These are phyloP conservation scores for Cercospora sp. DNA, from an alignment of 2,329 filamentous ascomycete species.

Conservation along the genomic window DNA sequence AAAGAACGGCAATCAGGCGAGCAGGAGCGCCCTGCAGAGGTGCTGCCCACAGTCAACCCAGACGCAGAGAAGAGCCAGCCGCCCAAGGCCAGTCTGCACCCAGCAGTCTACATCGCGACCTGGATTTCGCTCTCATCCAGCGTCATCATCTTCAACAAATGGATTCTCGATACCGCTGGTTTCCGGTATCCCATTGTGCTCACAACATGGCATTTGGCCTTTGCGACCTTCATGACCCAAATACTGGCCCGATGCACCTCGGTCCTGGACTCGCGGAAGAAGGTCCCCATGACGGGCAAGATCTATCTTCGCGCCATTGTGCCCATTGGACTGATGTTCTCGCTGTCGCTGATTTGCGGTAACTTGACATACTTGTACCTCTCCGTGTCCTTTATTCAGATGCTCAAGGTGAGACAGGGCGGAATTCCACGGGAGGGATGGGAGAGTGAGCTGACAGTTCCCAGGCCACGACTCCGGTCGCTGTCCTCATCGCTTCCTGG, in stretches of 20 bases:
- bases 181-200: conserved; percentile 77
- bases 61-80: conserved; percentile 67
- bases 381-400: conserved; percentile 96
- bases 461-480: conserved; percentile 89
- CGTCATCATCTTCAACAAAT: conserved; percentile 99
- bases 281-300: conserved; percentile 93
- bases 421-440: background rate
- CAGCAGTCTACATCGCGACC: conserved; percentile 78
- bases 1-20: conserved; percentile 85
- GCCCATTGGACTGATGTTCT: conserved; percentile 94
- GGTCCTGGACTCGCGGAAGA: conserved; percentile 89
- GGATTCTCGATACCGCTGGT: conserved; percentile 80
- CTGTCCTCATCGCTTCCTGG: conserved; percentile 88
- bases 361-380: conserved; percentile 95
- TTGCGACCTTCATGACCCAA: conserved; percentile 93
- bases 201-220: conserved; percentile 92
- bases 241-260: conserved; percentile 85
- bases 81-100: conserved; percentile 67
- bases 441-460: conserved; percentile 12
- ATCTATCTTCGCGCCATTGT: conserved; percentile 92
- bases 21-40: conserved; percentile 58
- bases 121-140: conserved; percentile 93
- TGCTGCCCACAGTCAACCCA: conserved; percentile 80
- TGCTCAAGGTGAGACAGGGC: conserved; percentile 73
- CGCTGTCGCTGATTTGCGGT: conserved; percentile 90